Evolutionary conservation across 140 eudicot genomes (phyloP), one percentile per base, ranked within the genome.

Genomic region (Ambrosia hybrid): DNA sequence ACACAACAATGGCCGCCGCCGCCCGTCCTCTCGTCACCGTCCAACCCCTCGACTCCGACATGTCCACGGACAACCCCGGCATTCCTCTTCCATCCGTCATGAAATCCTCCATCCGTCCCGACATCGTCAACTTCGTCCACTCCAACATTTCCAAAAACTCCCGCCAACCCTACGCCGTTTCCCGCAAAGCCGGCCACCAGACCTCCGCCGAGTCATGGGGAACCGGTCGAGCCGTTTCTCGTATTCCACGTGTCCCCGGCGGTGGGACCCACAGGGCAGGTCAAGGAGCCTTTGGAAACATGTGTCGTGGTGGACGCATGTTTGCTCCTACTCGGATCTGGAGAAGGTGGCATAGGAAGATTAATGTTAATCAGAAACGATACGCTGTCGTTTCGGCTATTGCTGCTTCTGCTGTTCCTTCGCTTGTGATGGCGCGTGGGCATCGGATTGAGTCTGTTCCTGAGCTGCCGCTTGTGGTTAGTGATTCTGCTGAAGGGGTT

Each of bases 181-280:
- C 91, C n/a, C 36, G 65, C 4, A 66, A 71, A 3, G 95, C 91
- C 65, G 91, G 97, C 0, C 95, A 90, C 81, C 97, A 72, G 51
- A 72, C 76, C 76, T 72, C 76, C 34, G 76, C 76, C 6, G 69
- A 72, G 69, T 72, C 76, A 0, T 60, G 76, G 75, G 75, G 74
- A 0, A 70, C 65, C 5, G 75, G 75, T 2, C 75, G 65, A 4
- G 96, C 94, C 46, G 96, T 89, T 0, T 87, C 96, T 0, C 91
- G 95, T 87, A 90, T 85, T 74, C 95, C 95, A 41, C 91, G 97
- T 63, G 91, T 90, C 0, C 83, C 95, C 14, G 91, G 97, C 0
- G 95, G 95, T 5, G 95, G 96, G 0, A 89, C 94, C 34, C 96
- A 89, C 94, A 83, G 94, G 6, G 96, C 96, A 13, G 91, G 96